Percentiles rank a stretch among this genome's conserved stretches.
Conservation (phyloP, 768 basidiomycete species). For the Hypsizygus marmoreus region DNA sequence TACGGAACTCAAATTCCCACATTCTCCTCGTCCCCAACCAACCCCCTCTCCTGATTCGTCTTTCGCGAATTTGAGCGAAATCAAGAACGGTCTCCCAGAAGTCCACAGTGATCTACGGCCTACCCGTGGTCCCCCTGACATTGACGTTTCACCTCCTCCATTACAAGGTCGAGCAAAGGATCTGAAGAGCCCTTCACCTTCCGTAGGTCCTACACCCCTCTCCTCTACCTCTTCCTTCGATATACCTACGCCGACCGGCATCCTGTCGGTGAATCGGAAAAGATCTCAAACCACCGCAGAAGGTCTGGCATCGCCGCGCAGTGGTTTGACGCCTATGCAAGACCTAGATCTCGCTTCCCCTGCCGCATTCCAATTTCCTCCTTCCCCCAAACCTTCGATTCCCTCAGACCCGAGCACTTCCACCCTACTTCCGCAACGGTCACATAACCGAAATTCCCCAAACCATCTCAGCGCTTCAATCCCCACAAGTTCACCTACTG, state of each 20-base stretch:
- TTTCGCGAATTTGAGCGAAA: conserved; percentile 5
- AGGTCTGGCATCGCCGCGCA: conserved; percentile 14
- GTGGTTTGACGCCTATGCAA: conserved; percentile 13
- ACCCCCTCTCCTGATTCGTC: conserved; percentile 3
- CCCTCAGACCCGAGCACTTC: conserved; percentile 21
- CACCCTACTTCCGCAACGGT: conserved; percentile 16
- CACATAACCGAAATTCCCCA: conserved; percentile 29
- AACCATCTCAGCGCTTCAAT: conserved; percentile 31
- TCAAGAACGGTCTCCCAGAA: conserved; percentile 3
- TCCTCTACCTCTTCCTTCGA: conserved; percentile 16
- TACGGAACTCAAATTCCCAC: not conserved
- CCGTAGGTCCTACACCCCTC: conserved; percentile 18
- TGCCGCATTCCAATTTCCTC: conserved; percentile 46
- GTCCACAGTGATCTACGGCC: conserved; percentile 6
- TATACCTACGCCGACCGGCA: conserved; percentile 25
- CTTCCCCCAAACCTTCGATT: conserved; percentile 21
- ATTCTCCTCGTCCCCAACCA: conserved; percentile 2
- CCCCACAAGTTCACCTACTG: conserved; percentile 27
- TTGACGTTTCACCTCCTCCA: not conserved
- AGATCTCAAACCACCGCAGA: conserved; percentile 47
- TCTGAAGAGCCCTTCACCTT: conserved; percentile 15
- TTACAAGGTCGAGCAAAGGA: conserved; percentile 5
- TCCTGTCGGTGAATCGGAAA: conserved; percentile 32
- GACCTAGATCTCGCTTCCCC: conserved; percentile 36
- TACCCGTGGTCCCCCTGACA: not conserved